Conservation (phyloP, 1,139 yeast species). For the Eremothecium coryli region DNA sequence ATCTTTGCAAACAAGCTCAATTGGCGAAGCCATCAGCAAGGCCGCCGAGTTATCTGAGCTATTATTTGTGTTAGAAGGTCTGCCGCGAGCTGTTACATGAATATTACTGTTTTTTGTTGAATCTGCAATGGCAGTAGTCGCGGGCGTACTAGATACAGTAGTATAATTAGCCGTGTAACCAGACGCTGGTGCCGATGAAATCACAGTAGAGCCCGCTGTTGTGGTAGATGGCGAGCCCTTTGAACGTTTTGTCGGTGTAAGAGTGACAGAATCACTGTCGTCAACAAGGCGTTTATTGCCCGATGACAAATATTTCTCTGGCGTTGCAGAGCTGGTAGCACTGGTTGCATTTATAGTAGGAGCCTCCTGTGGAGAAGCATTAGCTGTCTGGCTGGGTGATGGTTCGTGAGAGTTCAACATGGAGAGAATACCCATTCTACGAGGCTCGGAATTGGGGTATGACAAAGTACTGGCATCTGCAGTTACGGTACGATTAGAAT, state of each 20-base stretch:
- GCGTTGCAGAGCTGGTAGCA: conserved; percentile 1
- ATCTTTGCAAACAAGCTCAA: conserved; percentile 26
- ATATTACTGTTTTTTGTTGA: conserved; percentile 1
- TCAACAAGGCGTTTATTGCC: neutral
- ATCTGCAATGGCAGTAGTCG: conserved; percentile 2
- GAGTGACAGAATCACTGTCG: conserved; percentile 1
- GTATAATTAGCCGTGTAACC: conserved; percentile 1
- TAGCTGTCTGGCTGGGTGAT: neutral
- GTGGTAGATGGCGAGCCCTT: conserved; percentile 1
- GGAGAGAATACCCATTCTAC: conserved; percentile 22
- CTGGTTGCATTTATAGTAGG: neutral
- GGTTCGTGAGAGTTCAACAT: conserved; percentile 19
- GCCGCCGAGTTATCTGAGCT: conserved; percentile 15
- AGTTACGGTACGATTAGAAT: conserved; percentile 7
- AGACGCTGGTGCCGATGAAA: conserved; percentile 1
- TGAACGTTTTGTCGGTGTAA: conserved; percentile 3
- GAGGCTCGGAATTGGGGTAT: conserved; percentile 5
- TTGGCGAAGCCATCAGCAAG: conserved; percentile 22
- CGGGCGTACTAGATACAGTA: conserved; percentile 2
- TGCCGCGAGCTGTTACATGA: conserved; percentile 6
- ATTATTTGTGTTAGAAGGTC: conserved; percentile 12
- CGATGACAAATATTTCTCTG: neutral
- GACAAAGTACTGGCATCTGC: conserved; percentile 4
- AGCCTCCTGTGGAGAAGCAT: neutral
- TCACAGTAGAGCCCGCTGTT: neutral